These are phyloP conservation scores for Vaccinium vitisidaea DNA, from an alignment of 148 eudicot species.

Conservation along the genomic window DNA sequence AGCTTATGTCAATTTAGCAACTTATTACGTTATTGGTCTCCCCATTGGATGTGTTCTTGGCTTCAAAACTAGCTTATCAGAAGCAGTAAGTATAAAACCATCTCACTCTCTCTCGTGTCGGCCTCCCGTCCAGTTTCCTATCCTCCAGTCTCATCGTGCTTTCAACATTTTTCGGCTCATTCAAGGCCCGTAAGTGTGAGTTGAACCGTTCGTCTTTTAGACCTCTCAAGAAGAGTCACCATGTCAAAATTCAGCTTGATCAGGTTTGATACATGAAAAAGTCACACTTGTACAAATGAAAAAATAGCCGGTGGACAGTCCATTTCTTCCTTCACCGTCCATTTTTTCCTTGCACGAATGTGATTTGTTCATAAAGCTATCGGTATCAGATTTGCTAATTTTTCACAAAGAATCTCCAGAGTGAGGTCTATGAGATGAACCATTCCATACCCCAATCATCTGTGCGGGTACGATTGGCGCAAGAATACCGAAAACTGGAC, in stretches of 20 bases:
- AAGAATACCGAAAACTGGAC: neutral
- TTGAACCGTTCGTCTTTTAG: neutral
- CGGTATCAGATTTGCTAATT: neutral
- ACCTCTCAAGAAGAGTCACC: neutral
- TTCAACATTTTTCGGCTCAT: neutral
- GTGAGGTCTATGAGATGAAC: neutral
- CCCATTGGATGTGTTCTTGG: conserved; percentile 65
- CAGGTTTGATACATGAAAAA: neutral
- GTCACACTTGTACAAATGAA: neutral
- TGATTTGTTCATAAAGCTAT: neutral
- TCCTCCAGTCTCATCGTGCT: neutral
- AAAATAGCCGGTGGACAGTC: neutral
- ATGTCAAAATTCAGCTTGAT: neutral
- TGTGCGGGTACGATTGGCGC: neutral
- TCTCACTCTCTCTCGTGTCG: neutral
- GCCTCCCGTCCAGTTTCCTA: neutral
- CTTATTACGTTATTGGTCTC: conserved; percentile 59
- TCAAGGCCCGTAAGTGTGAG: neutral
- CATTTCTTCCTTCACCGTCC: neutral
- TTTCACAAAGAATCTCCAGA: neutral
- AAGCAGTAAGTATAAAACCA: conserved; percentile 35
- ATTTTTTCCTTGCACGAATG: neutral
- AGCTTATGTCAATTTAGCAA: conserved; percentile 45
- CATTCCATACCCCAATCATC: neutral
- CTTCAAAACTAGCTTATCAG: conserved; percentile 55